phyloP scores from a whole-genome alignment of 805 yeast genomes.

The Blastobotrys muscicola region DNA sequence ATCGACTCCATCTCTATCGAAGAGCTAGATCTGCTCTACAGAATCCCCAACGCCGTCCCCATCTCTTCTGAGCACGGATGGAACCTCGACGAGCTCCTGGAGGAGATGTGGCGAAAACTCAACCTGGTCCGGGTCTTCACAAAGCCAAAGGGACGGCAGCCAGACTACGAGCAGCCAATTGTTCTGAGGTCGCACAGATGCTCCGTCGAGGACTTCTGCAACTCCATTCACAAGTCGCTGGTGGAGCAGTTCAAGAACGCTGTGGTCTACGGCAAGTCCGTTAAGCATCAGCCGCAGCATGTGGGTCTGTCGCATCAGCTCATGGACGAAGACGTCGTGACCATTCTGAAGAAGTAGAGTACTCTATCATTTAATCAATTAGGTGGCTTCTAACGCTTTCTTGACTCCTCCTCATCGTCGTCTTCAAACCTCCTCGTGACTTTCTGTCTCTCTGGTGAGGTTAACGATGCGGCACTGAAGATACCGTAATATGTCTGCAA shows the following conservation, averaged over 20 bases:
- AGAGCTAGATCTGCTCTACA: conserved; percentile 80
- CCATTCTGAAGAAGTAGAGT: conserved; percentile 63
- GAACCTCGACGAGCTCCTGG: conserved; percentile 92
- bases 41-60: conserved; percentile 96
- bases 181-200: conserved; percentile 76
- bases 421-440: conserved; percentile 3
- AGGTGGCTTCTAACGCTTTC: not conserved
- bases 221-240: conserved; percentile 86
- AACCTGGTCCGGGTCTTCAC: conserved; percentile 93
- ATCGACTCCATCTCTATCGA: conserved; percentile 91
- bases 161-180: conserved; percentile 93
- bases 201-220: conserved; percentile 92
- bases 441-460: not conserved
- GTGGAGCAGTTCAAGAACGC: conserved; percentile 93
- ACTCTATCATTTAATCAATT: not conserved
- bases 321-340: conserved; percentile 95
- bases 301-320: conserved; percentile 80
- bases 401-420: conserved; percentile 5
- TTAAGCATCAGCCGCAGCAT: conserved; percentile 95
- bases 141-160: conserved; percentile 88
- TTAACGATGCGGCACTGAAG: conserved; percentile 1
- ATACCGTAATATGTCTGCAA: conserved; percentile 17
- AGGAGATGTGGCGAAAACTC: conserved; percentile 90
- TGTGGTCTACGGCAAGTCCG: conserved; percentile 82
- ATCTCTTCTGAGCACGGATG: conserved; percentile 93